Base-by-base conservation (phyloP, 176 grass and related monocot species). In the Pharus latifolius region DNA sequence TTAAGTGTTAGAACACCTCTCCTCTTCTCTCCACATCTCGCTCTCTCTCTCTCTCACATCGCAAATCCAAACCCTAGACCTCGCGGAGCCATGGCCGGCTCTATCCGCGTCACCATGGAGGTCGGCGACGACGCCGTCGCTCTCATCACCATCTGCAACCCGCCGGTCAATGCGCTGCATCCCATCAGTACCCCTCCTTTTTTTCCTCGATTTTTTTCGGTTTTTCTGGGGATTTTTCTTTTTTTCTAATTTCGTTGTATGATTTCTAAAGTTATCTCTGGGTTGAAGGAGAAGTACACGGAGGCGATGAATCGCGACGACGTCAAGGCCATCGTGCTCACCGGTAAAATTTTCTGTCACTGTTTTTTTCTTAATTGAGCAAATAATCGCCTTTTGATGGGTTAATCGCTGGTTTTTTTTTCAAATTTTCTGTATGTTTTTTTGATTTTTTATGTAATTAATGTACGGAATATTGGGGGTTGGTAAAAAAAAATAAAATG, bases 251-350 rank as follows among this genome's bases (percentile, higher is more conserved):
- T 3, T 49, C 58, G 10, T 31, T 20, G 51, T 20, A 56, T 40
- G 59, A 12, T 67, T 47, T 11, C 31, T 63, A 63, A 58, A 94
- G 95, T 99, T 62, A 86, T 99, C 75, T 42, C 40, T 9, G 84
- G 95, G 42, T 67, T 99, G 51, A 94, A 99, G 81, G 87, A 99
- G 25, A 94, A 85, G 62, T 94, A 99, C 58, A 23, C 68, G 2
- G 90, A 94, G 68, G 95, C 87, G 25, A 71, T 86, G 49, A 60
- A 41, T 19, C 81, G 84, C 23, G 68, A 75, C 67, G 90, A 99
- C 63, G 84, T 99, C 56, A 94, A 94, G 81, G 95, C 95, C 40
- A 76, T 99, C 64, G 95, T 94, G 45, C 87, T 99, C 63, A 99
- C 84, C 1, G 95, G 87, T 99, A 42, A 82, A 84, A 48, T 48